Evolutionary conservation across 23 red algal species (phyloP), one percentile per base, ranked within the genome.

Genomic region (Gracilaria vermiculophylla): DNA sequence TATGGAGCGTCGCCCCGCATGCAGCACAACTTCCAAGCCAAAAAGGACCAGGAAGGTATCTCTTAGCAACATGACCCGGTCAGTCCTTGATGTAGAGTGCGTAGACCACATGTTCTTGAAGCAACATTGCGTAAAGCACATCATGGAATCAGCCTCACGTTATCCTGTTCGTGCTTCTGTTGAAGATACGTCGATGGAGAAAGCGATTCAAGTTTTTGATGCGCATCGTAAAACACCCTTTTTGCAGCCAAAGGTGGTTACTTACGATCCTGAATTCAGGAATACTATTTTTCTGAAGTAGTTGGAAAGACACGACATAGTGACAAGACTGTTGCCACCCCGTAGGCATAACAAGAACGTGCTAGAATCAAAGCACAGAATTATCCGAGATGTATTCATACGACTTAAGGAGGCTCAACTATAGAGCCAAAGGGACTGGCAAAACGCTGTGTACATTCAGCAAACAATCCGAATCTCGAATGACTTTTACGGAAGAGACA

Each of bases 311-410:
- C 35, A 6, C 23, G 86, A 62, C 36, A 54, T 80, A 16, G 23
- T 62, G 2, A 29, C 35, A 8, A 35, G 62, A 42, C 69, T 37
- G 33, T 72, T 90, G 7, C 86, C 86, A 12, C 71, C 86, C 4
- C 44, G 73, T 53, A 49, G 86, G 37, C 69, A 90, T 69, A 90
- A 80, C 53, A 90, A 69, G 47, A 90, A 90, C 62, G 73, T 72
- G 32, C 14, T 90, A 23, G 86, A 90, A 42, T 80, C 73, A 1
- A 90, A 90, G 61, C 86, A 90, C 75, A 55, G 52, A 42, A 33
- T 90, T 10, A 90, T 90, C 3, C 72, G 86, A 4, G 60, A 56
- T 56, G 65, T 90, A 8, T 90, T 29, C 55, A 29, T 80, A 44
- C 48, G 62, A 42, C 31, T 87, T 33, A 70, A 70, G 39, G n/a